phyloP scores from a whole-genome alignment of 2,329 filamentous ascomycete genomes.

The Ascochyta fabae region DNA sequence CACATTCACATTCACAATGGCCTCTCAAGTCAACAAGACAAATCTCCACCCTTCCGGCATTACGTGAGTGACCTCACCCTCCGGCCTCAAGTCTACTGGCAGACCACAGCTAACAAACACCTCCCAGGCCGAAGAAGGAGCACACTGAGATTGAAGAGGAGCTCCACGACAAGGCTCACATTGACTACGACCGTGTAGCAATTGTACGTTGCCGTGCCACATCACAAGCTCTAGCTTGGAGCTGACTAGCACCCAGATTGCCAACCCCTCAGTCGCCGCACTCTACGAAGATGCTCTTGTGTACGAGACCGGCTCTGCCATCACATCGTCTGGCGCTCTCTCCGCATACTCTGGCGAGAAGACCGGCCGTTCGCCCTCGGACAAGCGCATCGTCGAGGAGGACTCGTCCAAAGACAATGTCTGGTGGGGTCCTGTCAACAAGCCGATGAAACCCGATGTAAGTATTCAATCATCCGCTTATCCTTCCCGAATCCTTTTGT shows the following conservation, averaged over 20 bases:
- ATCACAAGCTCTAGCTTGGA: not conserved
- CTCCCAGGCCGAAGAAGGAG: conserved; percentile 74
- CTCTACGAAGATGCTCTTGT: conserved; percentile 99
- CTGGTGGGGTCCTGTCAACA: conserved; percentile 99
- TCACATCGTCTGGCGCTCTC: conserved; percentile 92
- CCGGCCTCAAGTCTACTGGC: not conserved
- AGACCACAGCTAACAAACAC: conserved; percentile 24
- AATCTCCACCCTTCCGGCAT: conserved; percentile 89
- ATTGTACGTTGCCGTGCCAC: conserved; percentile 71
- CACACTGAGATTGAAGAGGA: conserved; percentile 98
- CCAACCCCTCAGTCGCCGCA: conserved; percentile 92
- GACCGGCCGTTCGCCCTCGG: conserved; percentile 93
- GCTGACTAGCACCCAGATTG: conserved; percentile 58
- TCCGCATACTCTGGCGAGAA: conserved; percentile 98
- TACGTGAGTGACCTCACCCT: conserved; percentile 66
- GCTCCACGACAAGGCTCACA: conserved; percentile 96
- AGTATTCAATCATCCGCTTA: conserved; percentile 50
- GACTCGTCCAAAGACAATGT: conserved; percentile 85
- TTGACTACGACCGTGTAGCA: conserved; percentile 97
- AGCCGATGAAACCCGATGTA: conserved; percentile 97
- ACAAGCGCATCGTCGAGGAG: conserved; percentile 98
- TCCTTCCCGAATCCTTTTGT: conserved; percentile 17
- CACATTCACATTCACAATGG: conserved; percentile 47
- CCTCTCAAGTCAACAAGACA: conserved; percentile 81
- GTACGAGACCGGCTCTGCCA: conserved; percentile 96